These are phyloP conservation scores for Pistacia integerrima DNA, from an alignment of 345 rosid genomes.

Conservation along the genomic window DNA sequence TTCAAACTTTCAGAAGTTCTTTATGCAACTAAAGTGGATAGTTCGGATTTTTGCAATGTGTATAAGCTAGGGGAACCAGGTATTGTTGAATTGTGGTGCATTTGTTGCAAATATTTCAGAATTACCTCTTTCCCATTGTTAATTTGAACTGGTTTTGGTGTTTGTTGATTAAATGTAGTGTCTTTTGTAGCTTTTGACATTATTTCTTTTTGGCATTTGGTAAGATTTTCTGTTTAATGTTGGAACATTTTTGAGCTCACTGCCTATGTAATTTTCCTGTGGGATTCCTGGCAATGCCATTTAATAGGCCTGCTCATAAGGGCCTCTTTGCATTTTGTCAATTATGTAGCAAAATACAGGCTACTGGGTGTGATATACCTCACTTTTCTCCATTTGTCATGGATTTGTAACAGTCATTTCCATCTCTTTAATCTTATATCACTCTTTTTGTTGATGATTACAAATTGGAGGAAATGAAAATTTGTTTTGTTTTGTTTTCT, in stretches of 20 bases:
- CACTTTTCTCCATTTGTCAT: not conserved
- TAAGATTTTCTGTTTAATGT: not conserved
- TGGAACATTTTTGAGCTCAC: not conserved
- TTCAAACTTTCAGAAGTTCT: not conserved
- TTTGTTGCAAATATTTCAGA: not conserved
- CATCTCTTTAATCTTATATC: not conserved
- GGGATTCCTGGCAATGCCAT: not conserved
- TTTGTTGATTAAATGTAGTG: not conserved
- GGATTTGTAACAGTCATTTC: not conserved
- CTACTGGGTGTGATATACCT: not conserved
- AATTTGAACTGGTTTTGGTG: not conserved
- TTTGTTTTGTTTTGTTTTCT: not conserved
- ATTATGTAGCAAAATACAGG: not conserved
- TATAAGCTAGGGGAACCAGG: not conserved
- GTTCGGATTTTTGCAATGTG: not conserved
- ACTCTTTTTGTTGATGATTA: not conserved
- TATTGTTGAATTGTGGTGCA: not conserved
- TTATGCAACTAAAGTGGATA: not conserved
- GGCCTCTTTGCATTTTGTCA: not conserved
- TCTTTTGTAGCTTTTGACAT: not conserved
- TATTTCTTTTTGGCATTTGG: not conserved
- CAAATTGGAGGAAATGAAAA: too few relatives aligned
- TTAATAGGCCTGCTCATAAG: constrained; percentile 2
- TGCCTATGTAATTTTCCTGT: not conserved
- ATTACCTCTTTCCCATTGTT: not conserved